Evolutionary conservation across 495 filamentous ascomycete genomes (phyloP).

Genomic region (Lasiosphaeria hispida): DNA sequence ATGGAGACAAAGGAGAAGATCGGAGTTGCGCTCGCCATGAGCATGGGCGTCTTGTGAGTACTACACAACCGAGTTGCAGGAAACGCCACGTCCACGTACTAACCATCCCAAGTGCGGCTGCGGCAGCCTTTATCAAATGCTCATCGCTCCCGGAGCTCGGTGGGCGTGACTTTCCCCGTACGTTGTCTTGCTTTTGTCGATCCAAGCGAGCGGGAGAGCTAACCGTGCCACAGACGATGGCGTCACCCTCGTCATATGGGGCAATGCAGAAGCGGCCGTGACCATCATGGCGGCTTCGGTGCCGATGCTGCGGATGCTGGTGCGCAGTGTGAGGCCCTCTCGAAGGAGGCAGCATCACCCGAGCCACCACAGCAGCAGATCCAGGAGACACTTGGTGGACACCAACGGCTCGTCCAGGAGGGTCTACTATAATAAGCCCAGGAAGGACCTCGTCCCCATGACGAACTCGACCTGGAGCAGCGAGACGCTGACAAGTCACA

Average conservation of each 20-base stretch:
- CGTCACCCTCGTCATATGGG: slow-evolving; percentile 28
- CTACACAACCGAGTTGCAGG: neutral
- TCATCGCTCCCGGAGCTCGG: slow-evolving; percentile 28
- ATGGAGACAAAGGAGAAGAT: slow-evolving; percentile 35
- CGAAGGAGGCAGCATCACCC: neutral
- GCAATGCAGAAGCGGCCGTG: slow-evolving; percentile 31
- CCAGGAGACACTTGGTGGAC: slow-evolving; percentile 10
- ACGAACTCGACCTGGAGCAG: slow-evolving; percentile 24
- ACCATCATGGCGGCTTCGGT: slow-evolving; percentile 37
- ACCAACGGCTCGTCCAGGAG: slow-evolving; percentile 18
- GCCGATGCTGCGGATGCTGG: slow-evolving; percentile 32
- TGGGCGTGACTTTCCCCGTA: slow-evolving; percentile 25
- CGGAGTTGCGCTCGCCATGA: slow-evolving; percentile 40
- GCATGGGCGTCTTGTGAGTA: slow-evolving; percentile 29
- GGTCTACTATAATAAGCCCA: slow-evolving; percentile 27
- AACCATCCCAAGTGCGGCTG: slow-evolving; percentile 16
- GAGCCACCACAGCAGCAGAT: slow-evolving; percentile 6
- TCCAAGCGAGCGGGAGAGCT: neutral
- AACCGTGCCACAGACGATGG: slow-evolving; percentile 16
- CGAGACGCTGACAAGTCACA: slow-evolving; percentile 7
- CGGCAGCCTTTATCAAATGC: slow-evolving; percentile 31
- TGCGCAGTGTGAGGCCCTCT: slow-evolving; percentile 16
- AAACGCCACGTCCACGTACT: neutral
- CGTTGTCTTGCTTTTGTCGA: neutral
- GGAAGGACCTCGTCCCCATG: slow-evolving; percentile 29